Evolutionary conservation across 2,329 filamentous ascomycete species (phyloP), one percentile per base, ranked within the genome.

Genomic region (Plenodomus tracheiphilus): DNA sequence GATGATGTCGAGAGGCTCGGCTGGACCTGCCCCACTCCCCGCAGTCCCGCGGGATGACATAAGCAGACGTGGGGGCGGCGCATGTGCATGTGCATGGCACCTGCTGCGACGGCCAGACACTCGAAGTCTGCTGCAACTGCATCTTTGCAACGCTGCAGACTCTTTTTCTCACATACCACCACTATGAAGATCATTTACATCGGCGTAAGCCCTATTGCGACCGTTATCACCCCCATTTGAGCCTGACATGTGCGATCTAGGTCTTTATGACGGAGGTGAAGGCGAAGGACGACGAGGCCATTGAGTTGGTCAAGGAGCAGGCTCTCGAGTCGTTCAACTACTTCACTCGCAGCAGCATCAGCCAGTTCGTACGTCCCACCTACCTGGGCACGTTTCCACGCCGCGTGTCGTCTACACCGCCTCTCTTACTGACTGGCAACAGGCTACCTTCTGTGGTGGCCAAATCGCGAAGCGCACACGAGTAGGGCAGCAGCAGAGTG

Each of bases 151-250:
- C 30, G 32, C 15, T 8, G 21, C 20, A 19, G 11, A 18, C 18
- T 44, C 4, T 20, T 38, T 18, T 37, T 35, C 35, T 17, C 5
- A 20, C 19, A 20, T n/a, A 17, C 41, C 49, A 51, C 41, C 70
- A 75, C 65, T 70, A 93, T 93, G 89, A 93, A 92, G 84, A 78
- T 94, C 74, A 82, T 88, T 74, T 94, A 94, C 76, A 90, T 95
- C 70, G 90, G 89, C 65, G 90, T 94, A 85, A 58, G 85, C 70
- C 6, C 28, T 32, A 6, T 32, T 15, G 28, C 11, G 28, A 32
- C 15, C 4, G 6, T 32, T 10, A 4, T 11, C 11, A 15, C 13
- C 7, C 28, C 28, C 28, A 15, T 15, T 4, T 10, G 28, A 11
- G 28, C 7, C 28, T 32, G 28, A 32, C 28, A 32, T 32, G 6